Conservation (phyloP, 345 rosid species). For the Adansonia digitata region DNA sequence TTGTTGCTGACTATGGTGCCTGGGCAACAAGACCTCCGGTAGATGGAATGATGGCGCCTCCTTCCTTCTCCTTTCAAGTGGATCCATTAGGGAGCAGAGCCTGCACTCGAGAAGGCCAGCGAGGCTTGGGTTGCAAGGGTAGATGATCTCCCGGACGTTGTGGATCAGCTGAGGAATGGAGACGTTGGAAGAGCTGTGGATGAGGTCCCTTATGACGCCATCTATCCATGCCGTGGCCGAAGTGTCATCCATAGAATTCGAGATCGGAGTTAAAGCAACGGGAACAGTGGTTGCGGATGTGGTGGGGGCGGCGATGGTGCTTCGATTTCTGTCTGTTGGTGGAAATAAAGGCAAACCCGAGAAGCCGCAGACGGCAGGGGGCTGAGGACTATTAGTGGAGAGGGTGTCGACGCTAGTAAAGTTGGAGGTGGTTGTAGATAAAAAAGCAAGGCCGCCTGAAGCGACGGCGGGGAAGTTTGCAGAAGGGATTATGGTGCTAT, state of each 20-base stretch:
- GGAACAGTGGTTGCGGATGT: constrained; percentile 3
- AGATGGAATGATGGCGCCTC: constrained; percentile 25
- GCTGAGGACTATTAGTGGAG: constrained; percentile 12
- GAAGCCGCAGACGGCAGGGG: constrained; percentile 82
- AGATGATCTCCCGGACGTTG: constrained; percentile 83
- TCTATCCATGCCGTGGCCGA: constrained; percentile 83
- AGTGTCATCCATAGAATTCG: constrained; percentile 52
- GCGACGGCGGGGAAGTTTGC: constrained; percentile 43
- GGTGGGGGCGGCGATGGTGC: constrained; percentile 13
- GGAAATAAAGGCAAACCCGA: constrained; percentile 91
- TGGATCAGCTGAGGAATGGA: constrained; percentile 97
- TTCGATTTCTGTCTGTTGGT: constrained; percentile 35
- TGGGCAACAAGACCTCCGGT: constrained; percentile 14
- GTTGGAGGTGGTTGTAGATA: constrained; percentile 31
- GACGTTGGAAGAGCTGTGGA: constrained; percentile 61
- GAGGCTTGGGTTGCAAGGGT: constrained; percentile 48
- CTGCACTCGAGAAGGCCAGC: constrained; percentile 79
- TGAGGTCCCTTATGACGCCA: constrained; percentile 78
- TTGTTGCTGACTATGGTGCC: constrained; percentile 16
- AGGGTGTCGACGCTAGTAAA: constrained; percentile 22
- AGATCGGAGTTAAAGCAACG: constrained; percentile 6
- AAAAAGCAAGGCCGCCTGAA: constrained; percentile 45
- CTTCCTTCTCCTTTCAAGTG: constrained; percentile 28
- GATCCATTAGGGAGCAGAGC: constrained; percentile 64
- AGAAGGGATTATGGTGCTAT: constrained; percentile 19